A percentile compares a stretch with the other conserved stretches of the same genome.
These are phyloP conservation scores for Penicillium nucicola DNA, from an alignment of 495 filamentous ascomycete species.

Conservation along the genomic window DNA sequence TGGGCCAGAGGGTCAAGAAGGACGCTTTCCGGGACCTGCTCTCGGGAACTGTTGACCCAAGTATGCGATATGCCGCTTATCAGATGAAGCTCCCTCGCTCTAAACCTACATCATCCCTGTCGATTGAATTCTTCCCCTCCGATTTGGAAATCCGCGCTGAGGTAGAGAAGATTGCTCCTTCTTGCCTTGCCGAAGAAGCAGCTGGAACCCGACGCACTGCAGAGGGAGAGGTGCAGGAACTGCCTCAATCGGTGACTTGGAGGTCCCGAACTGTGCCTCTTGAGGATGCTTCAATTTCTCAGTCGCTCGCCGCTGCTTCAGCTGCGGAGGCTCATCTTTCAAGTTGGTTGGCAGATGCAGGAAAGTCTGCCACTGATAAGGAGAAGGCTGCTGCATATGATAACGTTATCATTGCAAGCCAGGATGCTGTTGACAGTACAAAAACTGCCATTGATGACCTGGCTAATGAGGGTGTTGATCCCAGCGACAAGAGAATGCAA, in stretches of 20 bases:
- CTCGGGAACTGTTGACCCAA: conserved; percentile 83
- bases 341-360: conserved; percentile 36
- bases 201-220: conserved; percentile 53
- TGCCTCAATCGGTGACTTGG: conserved; percentile 82
- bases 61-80: conserved; percentile 91
- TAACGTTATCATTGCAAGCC: conserved; percentile 81
- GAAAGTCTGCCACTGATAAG: conserved; percentile 41
- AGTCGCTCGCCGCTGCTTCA: conserved; percentile 59
- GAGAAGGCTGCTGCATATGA: conserved; percentile 82
- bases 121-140: conserved; percentile 68
- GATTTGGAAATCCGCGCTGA: conserved; percentile 59
- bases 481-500: conserved; percentile 85
- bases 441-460: conserved; percentile 92
- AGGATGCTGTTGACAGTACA: conserved; percentile 91
- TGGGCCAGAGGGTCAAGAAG: conserved; percentile 59
- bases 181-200: conserved; percentile 61
- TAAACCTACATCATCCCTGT: conserved; percentile 71
- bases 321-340: conserved; percentile 52
- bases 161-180: conserved; percentile 70
- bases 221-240: conserved; percentile 49
- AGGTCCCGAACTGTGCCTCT: conserved; percentile 81
- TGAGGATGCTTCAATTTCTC: conserved; percentile 88
- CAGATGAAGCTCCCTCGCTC: conserved; percentile 82
- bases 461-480: conserved; percentile 73
- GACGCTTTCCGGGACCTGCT: conserved; percentile 85